Evolutionary conservation across 108 stramenopile genomes (phyloP), one percentile per base, ranked within the genome.

Genomic region (Fistulifera pelliculosa): DNA sequence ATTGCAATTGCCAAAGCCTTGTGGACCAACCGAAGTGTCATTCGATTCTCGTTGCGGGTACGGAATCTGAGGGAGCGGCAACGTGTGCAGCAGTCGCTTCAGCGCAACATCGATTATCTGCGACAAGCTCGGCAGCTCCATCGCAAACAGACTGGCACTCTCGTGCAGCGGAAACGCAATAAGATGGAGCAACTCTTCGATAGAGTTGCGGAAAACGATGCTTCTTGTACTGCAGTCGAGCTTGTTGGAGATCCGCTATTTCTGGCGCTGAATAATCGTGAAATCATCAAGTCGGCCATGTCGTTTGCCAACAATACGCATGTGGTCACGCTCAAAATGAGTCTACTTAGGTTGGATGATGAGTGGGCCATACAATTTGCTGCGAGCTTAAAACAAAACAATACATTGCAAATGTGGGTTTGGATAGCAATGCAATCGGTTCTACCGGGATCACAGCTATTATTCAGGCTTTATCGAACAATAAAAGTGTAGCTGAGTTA

Each of bases 41-140:
- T 74, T 14, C 52, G 48, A 0, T 28, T 74, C 31, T 65, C 64
- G 41, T 38, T 74, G 15, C 38, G 57, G 2, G 23, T 69, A n/a
- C 63, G 68, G 16, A 64, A 60, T 47, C 41, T 68, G 23, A 24
- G 58, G 53, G 73, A 68, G 27, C 65, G 66, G 22, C 51, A 69
- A 26, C 68, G 52, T 49, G 69, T 74, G 16, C 44, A 43, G 38
- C 63, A 64, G 31, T 74, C 56, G 35, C 39, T 74, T 8, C 41
- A 50, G 48, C 64, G 68, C 0, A 74, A 74, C 47, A 63, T 69
- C 1, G 73, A 74, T 28, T 53, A 58, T 6, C 40, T 74, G 1
- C 73, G 73, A 21, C 73, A 69, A 49, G 68, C 73, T 1, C 58
- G 73, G 0, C 67, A 52, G 48, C 23, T 45, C 13, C 63, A 74